phyloP scores from a whole-genome alignment of 257 asterid species.

The Salvia miltiorrhiza region DNA sequence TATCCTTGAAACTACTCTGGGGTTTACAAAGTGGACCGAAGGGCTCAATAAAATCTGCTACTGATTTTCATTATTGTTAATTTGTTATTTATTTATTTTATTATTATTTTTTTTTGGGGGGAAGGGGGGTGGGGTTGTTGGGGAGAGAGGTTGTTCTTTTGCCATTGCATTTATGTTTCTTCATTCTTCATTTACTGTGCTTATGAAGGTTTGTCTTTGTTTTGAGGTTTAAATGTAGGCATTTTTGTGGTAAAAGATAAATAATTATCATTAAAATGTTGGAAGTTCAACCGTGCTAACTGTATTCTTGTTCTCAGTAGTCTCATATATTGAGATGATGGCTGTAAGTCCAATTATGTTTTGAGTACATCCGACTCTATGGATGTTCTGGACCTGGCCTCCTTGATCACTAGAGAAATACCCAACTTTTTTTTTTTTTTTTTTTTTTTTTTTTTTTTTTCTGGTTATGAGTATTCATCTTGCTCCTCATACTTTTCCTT shows the following conservation, averaged over 20 bases:
- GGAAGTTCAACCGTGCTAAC: background rate
- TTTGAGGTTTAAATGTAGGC: conserved; percentile 2
- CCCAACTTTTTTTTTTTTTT: background rate
- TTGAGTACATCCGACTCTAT: background rate
- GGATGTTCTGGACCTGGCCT: background rate
- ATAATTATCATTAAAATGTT: conserved; percentile 1
- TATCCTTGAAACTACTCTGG: conserved; percentile 58
- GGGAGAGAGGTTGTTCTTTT: background rate
- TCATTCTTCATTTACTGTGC: background rate
- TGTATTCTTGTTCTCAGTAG: background rate
- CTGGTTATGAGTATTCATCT: background rate
- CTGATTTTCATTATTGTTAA: background rate
- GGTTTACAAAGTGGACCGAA: background rate
- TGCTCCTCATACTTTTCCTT: conserved; percentile 31
- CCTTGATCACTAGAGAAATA: background rate
- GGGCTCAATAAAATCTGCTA: background rate
- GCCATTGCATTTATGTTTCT: background rate
- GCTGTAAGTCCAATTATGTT: background rate
- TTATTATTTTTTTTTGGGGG: too few relatives aligned
- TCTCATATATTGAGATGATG: background rate
- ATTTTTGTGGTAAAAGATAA: background rate
- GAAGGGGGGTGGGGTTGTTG: background rate
- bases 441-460: background rate
- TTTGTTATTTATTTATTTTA: too few relatives aligned
- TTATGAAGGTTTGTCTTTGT: background rate